These are phyloP conservation scores for Candida pseudocylindracea DNA, from an alignment of 1,139 yeast species.

Conservation along the genomic window DNA sequence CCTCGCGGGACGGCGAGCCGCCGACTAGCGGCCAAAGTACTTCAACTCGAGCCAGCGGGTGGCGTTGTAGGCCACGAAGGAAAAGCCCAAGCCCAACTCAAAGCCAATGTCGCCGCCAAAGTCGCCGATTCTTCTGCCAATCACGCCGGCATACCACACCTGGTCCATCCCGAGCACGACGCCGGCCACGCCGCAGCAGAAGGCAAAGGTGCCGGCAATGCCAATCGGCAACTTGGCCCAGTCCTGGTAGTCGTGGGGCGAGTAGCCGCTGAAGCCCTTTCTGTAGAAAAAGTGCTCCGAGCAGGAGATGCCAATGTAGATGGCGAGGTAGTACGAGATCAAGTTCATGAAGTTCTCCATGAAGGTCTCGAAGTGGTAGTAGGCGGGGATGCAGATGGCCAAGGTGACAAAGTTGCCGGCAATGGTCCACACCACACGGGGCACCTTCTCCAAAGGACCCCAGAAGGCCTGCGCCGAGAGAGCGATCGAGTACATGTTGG, in stretches of 20 bases:
- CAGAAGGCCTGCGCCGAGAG: conserved; percentile 70
- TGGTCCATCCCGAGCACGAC: conserved; percentile 75
- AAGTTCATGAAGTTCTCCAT: conserved; percentile 78
- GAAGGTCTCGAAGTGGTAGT: conserved; percentile 45
- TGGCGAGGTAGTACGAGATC: conserved; percentile 79
- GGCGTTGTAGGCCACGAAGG: conserved; percentile 38
- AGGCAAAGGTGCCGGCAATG: conserved; percentile 51
- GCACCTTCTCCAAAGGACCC: conserved; percentile 47
- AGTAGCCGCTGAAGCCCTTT: conserved; percentile 34
- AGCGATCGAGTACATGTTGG: conserved; percentile 81
- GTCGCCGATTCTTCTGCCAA: conserved; percentile 38
- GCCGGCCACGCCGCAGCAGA: conserved; percentile 72
- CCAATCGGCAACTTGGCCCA: conserved; percentile 46
- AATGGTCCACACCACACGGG: conserved; percentile 67
- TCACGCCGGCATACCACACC: conserved; percentile 57
- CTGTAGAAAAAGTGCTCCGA: conserved; percentile 69
- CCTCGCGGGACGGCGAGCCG: neutral
- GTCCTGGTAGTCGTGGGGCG: conserved; percentile 37
- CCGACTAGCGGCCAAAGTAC: conserved; percentile 24
- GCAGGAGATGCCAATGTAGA: conserved; percentile 49
- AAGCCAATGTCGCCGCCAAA: conserved; percentile 78
- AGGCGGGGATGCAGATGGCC: conserved; percentile 79
- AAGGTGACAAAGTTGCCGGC: conserved; percentile 54
- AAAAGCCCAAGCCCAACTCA: conserved; percentile 51
- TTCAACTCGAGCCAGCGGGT: conserved; percentile 52